Evolutionary conservation across 371 early-diverging fungal genomes (phyloP).

Genomic region (Mucor saturninus): DNA sequence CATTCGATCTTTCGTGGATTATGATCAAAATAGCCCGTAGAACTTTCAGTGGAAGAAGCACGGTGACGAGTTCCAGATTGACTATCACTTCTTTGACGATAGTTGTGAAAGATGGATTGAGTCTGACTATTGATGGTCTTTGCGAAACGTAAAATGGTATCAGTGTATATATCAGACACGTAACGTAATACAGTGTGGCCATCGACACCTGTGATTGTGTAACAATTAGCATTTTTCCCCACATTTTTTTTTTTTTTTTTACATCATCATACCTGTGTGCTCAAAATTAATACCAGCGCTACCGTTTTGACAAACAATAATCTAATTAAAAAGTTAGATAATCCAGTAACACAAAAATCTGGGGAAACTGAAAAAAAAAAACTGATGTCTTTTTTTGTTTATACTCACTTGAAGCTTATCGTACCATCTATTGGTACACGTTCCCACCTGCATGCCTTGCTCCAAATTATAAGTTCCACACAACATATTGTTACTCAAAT

Average conservation of each 20-base stretch:
- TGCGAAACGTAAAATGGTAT: slow-evolving; percentile 62
- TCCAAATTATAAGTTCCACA: slow-evolving; percentile 61
- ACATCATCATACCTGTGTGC: slow-evolving; percentile 52
- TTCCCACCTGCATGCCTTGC: slow-evolving; percentile 59
- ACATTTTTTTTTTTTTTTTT: slow-evolving; percentile 13
- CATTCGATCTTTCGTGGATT: slow-evolving; percentile 62
- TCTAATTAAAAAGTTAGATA: slow-evolving; percentile 25
- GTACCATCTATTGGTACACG: slow-evolving; percentile 67
- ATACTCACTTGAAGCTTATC: slow-evolving; percentile 59
- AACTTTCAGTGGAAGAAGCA: slow-evolving; percentile 27
- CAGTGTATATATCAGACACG: slow-evolving; percentile 65
- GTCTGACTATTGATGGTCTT: slow-evolving; percentile 62
- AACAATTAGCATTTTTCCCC: not conserved
- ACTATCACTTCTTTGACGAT: slow-evolving; percentile 27
- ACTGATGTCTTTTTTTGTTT: slow-evolving; percentile 4
- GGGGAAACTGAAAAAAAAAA: slow-evolving; percentile 12
- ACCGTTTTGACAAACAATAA: slow-evolving; percentile 65
- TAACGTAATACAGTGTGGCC: slow-evolving; percentile 64
- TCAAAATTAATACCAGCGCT: slow-evolving; percentile 67
- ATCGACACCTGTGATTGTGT: slow-evolving; percentile 50
- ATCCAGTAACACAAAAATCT: slow-evolving; percentile 2
- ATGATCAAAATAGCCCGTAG: slow-evolving; percentile 32
- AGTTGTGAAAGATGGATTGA: slow-evolving; percentile 56
- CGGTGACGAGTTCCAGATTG: slow-evolving; percentile 23
- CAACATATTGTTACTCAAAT: slow-evolving; percentile 60